These are phyloP conservation scores for Neurospora intermedia DNA, from an alignment of 495 filamentous ascomycete species.

Conservation along the genomic window DNA sequence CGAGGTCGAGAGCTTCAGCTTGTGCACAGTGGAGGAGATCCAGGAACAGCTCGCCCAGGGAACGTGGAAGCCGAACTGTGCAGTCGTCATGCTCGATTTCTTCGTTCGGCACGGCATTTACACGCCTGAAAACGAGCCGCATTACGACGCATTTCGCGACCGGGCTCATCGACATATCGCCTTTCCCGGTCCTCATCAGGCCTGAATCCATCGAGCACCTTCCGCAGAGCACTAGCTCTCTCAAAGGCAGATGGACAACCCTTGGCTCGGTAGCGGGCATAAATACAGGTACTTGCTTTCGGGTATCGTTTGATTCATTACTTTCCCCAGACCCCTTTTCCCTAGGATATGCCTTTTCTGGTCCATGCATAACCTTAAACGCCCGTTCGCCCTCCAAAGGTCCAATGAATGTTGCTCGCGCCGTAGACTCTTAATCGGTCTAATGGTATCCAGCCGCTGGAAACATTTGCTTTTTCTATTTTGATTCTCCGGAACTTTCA, in stretches of 20 bases:
- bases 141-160: conserved; percentile 67
- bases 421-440: not conserved
- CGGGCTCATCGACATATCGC: conserved; percentile 71
- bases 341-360: not conserved
- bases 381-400: not conserved
- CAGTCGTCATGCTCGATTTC: conserved; percentile 75
- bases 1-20: conserved; percentile 78
- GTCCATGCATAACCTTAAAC: not conserved
- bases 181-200: conserved; percentile 59
- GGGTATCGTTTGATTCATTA: conserved; percentile 17
- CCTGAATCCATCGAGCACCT: not conserved
- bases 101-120: conserved; percentile 78
- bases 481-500: not conserved
- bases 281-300: conserved; percentile 5
- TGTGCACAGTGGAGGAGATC: conserved; percentile 66
- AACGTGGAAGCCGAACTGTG: conserved; percentile 92
- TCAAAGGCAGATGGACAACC: not conserved
- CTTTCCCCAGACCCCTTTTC: not conserved
- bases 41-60: conserved; percentile 56
- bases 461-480: not conserved
- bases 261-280: not conserved
- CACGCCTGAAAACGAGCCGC: conserved; percentile 68
- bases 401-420: not conserved
- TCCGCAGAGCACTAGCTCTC: not conserved
- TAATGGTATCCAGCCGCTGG: not conserved